Conservation (phyloP, 192 early-diverging fungal genomes). For the Linnemannia exigua region DNA sequence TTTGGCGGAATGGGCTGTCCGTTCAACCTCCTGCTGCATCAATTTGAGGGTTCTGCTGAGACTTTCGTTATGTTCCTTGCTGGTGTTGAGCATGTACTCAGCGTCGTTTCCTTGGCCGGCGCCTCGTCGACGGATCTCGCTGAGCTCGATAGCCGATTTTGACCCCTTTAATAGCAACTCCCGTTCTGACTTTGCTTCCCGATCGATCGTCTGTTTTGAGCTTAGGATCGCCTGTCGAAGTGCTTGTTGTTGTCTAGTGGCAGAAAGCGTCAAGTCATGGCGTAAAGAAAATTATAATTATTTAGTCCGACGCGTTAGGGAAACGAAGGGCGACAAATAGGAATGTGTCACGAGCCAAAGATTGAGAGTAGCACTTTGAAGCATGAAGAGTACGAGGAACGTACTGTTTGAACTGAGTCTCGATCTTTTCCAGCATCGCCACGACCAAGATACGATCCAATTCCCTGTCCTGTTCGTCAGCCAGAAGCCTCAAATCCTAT, state of each 20-base stretch:
- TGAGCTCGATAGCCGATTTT: conserved; percentile 51
- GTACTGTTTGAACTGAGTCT: conserved; percentile 68
- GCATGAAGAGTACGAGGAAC: neutral
- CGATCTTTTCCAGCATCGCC: conserved; percentile 60
- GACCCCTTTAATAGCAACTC: conserved; percentile 52
- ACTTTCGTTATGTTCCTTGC: conserved; percentile 71
- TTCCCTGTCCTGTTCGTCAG: conserved; percentile 70
- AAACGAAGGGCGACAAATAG: neutral
- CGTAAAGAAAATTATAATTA: neutral
- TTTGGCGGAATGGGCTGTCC: conserved; percentile 67
- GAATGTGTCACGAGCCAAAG: neutral
- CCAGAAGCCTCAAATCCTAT: conserved; percentile 59
- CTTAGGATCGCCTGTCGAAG: conserved; percentile 64
- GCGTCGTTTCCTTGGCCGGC: conserved; percentile 50
- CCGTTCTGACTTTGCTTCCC: conserved; percentile 60
- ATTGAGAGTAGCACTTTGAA: neutral
- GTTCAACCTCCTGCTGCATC: conserved; percentile 77
- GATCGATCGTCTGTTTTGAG: conserved; percentile 66
- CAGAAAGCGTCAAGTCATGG: neutral
- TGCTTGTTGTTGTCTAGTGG: conserved; percentile 61
- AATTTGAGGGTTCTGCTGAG: conserved; percentile 70
- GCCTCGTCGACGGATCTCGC: conserved; percentile 58
- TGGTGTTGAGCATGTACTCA: conserved; percentile 62
- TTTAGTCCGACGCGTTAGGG: neutral
- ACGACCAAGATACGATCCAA: conserved; percentile 56